Percentiles rank a stretch among this genome's conserved stretches.
Evolutionary conservation across 192 early-diverging fungal genomes (phyloP).

Genomic region (Backusella liffmaniae): DNA sequence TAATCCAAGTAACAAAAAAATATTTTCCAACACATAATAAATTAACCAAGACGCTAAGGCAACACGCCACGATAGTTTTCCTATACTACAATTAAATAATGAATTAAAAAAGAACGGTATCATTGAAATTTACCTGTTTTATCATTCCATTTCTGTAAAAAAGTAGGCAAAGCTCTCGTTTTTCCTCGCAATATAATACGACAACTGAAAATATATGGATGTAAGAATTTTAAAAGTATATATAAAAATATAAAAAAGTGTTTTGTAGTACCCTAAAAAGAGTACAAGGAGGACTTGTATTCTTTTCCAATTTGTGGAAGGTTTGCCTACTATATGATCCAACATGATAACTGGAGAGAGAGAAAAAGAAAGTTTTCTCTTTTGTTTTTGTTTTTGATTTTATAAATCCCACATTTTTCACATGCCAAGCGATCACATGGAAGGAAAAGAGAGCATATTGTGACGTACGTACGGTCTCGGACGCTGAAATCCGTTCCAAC

Average conservation of each 20-base stretch:
- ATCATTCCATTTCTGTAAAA: conserved; percentile 29
- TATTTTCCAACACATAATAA: conserved; percentile 67
- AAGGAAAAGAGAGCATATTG: background rate
- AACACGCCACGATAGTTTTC: conserved; percentile 73
- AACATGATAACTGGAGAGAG: conserved; percentile 60
- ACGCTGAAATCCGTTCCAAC: background rate
- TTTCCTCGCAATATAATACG: conserved; percentile 24
- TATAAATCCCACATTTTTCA: background rate
- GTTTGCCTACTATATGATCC: conserved; percentile 89
- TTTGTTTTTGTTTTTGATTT: background rate
- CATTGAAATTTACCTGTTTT: conserved; percentile 23
- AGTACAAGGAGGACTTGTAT: conserved; percentile 66
- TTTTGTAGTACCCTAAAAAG: conserved; percentile 17
- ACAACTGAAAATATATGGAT: conserved; percentile 15
- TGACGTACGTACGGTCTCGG: background rate
- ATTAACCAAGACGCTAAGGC: conserved; percentile 59
- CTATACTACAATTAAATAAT: conserved; percentile 12
- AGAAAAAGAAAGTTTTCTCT: background rate
- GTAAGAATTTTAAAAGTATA: background rate
- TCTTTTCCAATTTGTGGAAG: conserved; percentile 85
- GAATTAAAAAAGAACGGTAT: background rate
- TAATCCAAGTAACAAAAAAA: conserved; percentile 70
- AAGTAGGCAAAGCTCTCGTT: conserved; percentile 23
- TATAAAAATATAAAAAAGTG: background rate
- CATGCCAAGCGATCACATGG: background rate